Evolutionary conservation across 768 basidiomycete genomes (phyloP), one percentile per base, ranked within the genome.

Genomic region (Hericium erinaceus): DNA sequence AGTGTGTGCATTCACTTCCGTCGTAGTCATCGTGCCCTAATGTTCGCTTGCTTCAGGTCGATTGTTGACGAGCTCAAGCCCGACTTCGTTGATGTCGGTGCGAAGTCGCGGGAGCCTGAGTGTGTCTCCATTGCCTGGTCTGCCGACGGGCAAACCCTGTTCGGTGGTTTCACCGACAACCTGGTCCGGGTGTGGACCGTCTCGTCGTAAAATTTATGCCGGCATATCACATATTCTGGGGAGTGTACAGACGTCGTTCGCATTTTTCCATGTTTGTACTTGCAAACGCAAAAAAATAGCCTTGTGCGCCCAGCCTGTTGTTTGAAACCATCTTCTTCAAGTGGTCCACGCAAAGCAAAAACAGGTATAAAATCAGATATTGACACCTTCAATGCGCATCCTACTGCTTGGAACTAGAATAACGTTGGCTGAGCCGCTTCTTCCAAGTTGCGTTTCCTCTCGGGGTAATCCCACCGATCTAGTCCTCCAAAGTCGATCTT

Each of bases 31-130:
- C 50, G 48, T n/a, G 44, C 39, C 26, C 63, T 28, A 22, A 48
- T 50, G 39, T 39, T 41, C 26, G 26, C 46, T 54, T 13, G 40
- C 16, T 15, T 15, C 56, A 94, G 92, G 74, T 95, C 92, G 20
- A 97, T 98, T 69, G 97, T 99, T 58, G 97, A 98, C 66, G 95
- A 98, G 77, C 92, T 98, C 79, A 93, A 90, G 77, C 93, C 95
- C 60, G 89, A 95, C 67, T 95, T 92, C 72, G 81, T 83, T 61
- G 88, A 92, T 65, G 81, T 85, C 58, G 74, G 80, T 55, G 80
- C 80, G 64, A 82, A 84, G 58, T 79, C 85, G 18, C 80, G 85
- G 70, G 83, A 91, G 65, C 90, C 92, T 39, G 92, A 97, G 75
- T 94, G 92, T 72, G 88, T 95, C 48, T 98, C 95, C 54, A 90